Conservation (phyloP, 331 rosid species). For the Telfairia occidentalis region DNA sequence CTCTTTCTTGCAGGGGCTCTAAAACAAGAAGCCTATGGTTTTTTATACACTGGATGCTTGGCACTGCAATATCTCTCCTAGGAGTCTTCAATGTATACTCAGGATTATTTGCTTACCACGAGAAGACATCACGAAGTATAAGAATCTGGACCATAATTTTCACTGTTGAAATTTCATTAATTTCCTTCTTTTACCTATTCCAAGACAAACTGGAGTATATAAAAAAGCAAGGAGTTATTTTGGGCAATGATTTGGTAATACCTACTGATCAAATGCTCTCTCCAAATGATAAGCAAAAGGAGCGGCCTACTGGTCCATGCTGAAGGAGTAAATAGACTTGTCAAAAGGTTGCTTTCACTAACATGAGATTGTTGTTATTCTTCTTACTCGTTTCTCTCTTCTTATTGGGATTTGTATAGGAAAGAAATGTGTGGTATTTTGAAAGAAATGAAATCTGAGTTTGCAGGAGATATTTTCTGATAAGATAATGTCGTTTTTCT, state of each 20-base stretch:
- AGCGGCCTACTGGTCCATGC: slow-evolving; percentile 27
- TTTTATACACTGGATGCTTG: slow-evolving; percentile 62
- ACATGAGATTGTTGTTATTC: slow-evolving; percentile 3
- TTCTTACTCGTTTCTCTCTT: background rate
- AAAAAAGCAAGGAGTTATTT: slow-evolving; percentile 44
- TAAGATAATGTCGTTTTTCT: background rate
- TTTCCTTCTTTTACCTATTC: slow-evolving; percentile 61
- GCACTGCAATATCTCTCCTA: slow-evolving; percentile 45
- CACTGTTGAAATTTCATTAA: slow-evolving; percentile 39
- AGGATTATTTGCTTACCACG: slow-evolving; percentile 64
- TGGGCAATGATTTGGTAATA: slow-evolving; percentile 28
- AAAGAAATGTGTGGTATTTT: slow-evolving; percentile 7
- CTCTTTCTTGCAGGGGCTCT: slow-evolving; percentile 40
- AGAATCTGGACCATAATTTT: slow-evolving; percentile 53
- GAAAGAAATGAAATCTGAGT: background rate
- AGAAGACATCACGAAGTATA: slow-evolving; percentile 54
- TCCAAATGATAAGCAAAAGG: slow-evolving; percentile 32
- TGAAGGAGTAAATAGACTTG: slow-evolving; percentile 24
- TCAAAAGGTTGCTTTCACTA: slow-evolving; percentile 16
- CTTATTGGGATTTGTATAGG: slow-evolving; percentile 18
- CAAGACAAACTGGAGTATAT: slow-evolving; percentile 82
- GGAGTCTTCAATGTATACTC: slow-evolving; percentile 62
- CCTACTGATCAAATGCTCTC: slow-evolving; percentile 13
- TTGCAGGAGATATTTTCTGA: background rate
- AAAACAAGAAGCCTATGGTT: slow-evolving; percentile 68